Conservation (phyloP, 2,329 filamentous ascomycete genomes). For the Neofusicoccum laricinum region DNA sequence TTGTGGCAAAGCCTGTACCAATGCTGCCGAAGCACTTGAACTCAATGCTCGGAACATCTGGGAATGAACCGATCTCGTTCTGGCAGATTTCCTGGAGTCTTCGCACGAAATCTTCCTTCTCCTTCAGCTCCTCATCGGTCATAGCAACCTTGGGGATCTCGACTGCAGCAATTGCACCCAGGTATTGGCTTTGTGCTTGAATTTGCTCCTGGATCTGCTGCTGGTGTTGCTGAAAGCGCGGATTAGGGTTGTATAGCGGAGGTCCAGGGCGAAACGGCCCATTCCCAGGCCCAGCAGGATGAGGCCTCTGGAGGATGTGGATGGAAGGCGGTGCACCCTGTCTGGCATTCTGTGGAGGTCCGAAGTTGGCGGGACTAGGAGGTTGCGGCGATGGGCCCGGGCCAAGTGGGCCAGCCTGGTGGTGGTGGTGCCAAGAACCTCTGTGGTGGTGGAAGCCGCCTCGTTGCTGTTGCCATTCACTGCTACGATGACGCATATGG, state of each 20-base stretch:
- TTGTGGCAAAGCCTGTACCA: slow-evolving; percentile 79
- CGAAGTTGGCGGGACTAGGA: background rate
- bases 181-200: slow-evolving; percentile 38
- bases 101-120: slow-evolving; percentile 69
- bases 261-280: background rate
- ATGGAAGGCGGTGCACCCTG: background rate
- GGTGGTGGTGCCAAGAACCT: background rate
- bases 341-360: background rate
- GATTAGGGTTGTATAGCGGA: slow-evolving; percentile 1
- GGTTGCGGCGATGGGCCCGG: background rate
- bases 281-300: background rate
- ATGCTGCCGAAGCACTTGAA: slow-evolving; percentile 80
- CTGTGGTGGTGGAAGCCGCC: background rate
- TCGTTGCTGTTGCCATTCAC: background rate
- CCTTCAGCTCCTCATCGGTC: slow-evolving; percentile 57
- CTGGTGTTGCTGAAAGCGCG: slow-evolving; percentile 2
- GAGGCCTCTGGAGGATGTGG: background rate
- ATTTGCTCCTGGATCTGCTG: slow-evolving; percentile 17
- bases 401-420: background rate
- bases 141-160: slow-evolving; percentile 64
- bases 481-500: slow-evolving; percentile 7
- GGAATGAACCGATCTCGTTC: slow-evolving; percentile 42
- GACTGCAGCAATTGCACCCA: slow-evolving; percentile 41
- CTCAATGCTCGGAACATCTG: slow-evolving; percentile 52
- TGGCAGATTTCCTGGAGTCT: slow-evolving; percentile 65